phyloP scores from a whole-genome alignment of 345 rosid genomes.

The Arabidopsis suecica region DNA sequence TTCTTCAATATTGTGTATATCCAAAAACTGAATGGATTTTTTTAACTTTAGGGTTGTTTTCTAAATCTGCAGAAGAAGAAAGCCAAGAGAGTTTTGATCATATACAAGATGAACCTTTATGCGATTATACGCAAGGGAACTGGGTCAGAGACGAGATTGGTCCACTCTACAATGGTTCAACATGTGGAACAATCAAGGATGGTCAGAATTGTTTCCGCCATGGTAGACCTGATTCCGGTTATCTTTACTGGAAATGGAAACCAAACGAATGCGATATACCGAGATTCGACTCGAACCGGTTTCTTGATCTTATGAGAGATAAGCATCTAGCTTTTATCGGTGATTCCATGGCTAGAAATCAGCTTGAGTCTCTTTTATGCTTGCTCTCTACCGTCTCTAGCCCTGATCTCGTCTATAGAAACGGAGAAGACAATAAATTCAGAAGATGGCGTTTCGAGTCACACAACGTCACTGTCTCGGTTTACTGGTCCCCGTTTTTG shows the following conservation, averaged over 20 bases:
- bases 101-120: slow-evolving; percentile 43
- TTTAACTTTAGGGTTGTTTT: not conserved
- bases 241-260: slow-evolving; percentile 92
- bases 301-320: slow-evolving; percentile 63
- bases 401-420: slow-evolving; percentile 61
- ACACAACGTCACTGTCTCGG: slow-evolving; percentile 62
- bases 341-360: slow-evolving; percentile 98
- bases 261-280: slow-evolving; percentile 78
- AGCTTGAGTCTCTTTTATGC: slow-evolving; percentile 89
- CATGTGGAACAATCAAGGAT: slow-evolving; percentile 80
- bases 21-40: not conserved
- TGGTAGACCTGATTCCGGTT: slow-evolving; percentile 83
- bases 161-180: slow-evolving; percentile 78
- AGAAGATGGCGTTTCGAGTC: slow-evolving; percentile 75
- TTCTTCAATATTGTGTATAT: not conserved
- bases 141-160: slow-evolving; percentile 78
- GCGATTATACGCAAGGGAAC: slow-evolving; percentile 74
- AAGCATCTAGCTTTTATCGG: slow-evolving; percentile 89
- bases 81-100: slow-evolving; percentile 30
- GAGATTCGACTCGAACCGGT: slow-evolving; percentile 74
- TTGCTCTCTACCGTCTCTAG: slow-evolving; percentile 66
- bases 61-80: slow-evolving; percentile 53
- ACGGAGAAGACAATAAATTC: slow-evolving; percentile 82
- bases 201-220: slow-evolving; percentile 85
- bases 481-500: slow-evolving; percentile 97